These are phyloP conservation scores for Fusarium solani-melongenae DNA, from an alignment of 2,329 filamentous ascomycete species.

Conservation along the genomic window DNA sequence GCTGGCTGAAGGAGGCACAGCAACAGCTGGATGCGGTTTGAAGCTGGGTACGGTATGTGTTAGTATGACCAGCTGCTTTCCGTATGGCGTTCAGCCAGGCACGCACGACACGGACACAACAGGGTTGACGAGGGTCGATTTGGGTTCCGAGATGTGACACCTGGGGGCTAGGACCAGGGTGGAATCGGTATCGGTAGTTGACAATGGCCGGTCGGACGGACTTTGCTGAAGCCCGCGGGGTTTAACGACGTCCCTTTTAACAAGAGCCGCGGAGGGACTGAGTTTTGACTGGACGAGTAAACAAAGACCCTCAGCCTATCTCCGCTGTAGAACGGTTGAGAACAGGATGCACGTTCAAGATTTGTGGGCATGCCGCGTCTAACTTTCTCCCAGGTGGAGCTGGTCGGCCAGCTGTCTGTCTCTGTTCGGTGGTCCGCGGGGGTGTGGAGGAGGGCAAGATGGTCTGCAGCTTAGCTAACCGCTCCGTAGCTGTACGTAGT, in stretches of 20 bases:
- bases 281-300: background rate
- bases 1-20: background rate
- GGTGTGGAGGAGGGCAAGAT: conserved; percentile 1
- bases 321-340: background rate
- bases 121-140: background rate
- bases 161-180: conserved; percentile 19
- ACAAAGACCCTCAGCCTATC: background rate
- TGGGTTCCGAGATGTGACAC: background rate
- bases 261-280: background rate
- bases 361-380: background rate
- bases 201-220: conserved; percentile 19
- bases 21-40: background rate
- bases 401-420: background rate
- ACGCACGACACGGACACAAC: background rate
- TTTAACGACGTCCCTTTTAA: background rate
- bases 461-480: background rate
- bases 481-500: background rate
- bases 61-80: background rate
- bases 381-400: background rate
- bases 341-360: background rate
- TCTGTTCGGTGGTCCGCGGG: conserved; percentile 12
- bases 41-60: background rate
- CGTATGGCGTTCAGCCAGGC: background rate
- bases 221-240: conserved; percentile 1
- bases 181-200: conserved; percentile 17